These are phyloP conservation scores for Sclerotinia nivalis DNA, from an alignment of 2,329 filamentous ascomycete species.

Conservation along the genomic window DNA sequence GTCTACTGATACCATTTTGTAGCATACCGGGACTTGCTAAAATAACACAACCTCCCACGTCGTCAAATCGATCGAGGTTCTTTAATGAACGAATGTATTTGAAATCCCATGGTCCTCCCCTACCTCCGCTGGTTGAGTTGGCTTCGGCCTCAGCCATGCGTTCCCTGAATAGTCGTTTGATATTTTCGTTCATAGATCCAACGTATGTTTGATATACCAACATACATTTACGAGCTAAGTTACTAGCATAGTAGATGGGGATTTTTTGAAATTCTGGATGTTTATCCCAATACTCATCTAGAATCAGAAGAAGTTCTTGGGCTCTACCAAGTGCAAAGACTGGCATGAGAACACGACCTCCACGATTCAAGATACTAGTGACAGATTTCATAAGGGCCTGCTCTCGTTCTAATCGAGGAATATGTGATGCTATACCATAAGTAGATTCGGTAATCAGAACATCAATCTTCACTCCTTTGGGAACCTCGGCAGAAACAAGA, in stretches of 20 bases:
- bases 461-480: constrained; percentile 85
- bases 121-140: constrained; percentile 69
- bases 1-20: constrained; percentile 91
- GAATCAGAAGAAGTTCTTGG: constrained; percentile 88
- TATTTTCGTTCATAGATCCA: constrained; percentile 98
- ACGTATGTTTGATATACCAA: constrained; percentile 98
- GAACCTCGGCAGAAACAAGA: constrained; percentile 89
- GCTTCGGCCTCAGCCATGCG: constrained; percentile 89
- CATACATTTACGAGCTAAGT: constrained; percentile 95
- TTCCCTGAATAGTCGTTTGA: constrained; percentile 91
- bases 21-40: constrained; percentile 97
- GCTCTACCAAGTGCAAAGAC: constrained; percentile 93
- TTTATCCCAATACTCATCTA: constrained; percentile 95
- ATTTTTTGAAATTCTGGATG: constrained; percentile 85
- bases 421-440: constrained; percentile 92
- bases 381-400: constrained; percentile 94
- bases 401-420: constrained; percentile 87
- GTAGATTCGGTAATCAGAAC: constrained; percentile 97
- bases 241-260: constrained; percentile 97
- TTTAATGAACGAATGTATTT: constrained; percentile 90
- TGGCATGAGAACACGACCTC: constrained; percentile 88
- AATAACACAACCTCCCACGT: constrained; percentile 95
- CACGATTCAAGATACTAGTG: constrained; percentile 85
- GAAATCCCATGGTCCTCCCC: constrained; percentile 94
- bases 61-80: constrained; percentile 92